phyloP scores from a whole-genome alignment of 306 rosid species.

The Geum urbanum region DNA sequence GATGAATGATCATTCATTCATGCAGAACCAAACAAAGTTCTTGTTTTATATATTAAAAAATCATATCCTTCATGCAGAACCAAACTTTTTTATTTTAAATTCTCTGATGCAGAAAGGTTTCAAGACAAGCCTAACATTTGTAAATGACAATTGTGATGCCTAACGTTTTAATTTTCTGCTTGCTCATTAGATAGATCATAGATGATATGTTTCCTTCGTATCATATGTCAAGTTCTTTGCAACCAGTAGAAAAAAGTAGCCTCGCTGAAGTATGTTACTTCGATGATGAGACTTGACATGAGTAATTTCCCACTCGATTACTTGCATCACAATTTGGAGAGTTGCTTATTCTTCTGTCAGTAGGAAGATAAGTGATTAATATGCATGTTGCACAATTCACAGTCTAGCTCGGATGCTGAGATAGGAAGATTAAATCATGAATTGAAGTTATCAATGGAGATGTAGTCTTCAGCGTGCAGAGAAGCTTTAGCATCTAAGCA shows the following conservation, averaged over 20 bases:
- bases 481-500: conserved; percentile 50
- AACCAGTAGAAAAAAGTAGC: no score
- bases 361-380: background rate
- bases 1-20: background rate
- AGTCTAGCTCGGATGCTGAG: conserved; percentile 52
- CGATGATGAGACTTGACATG: no score
- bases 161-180: no score
- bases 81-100: background rate
- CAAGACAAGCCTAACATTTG: no score
- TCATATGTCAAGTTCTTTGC: no score
- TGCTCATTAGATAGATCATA: no score
- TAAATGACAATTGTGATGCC: no score
- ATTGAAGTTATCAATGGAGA: conserved; percentile 49
- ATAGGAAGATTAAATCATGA: conserved; percentile 49
- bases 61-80: no score
- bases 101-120: conserved; percentile 57
- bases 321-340: background rate
- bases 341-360: background rate
- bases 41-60: conserved; percentile 9
- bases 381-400: conserved; percentile 8
- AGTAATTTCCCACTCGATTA: no score
- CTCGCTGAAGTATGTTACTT: no score
- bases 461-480: conserved; percentile 50
- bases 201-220: no score
- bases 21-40: background rate